Percentiles rank a stretch among this genome's conserved stretches.
These are phyloP conservation scores for Coccomyxa sp. DNA, from an alignment of 139 green algal genomes.

Conservation along the genomic window DNA sequence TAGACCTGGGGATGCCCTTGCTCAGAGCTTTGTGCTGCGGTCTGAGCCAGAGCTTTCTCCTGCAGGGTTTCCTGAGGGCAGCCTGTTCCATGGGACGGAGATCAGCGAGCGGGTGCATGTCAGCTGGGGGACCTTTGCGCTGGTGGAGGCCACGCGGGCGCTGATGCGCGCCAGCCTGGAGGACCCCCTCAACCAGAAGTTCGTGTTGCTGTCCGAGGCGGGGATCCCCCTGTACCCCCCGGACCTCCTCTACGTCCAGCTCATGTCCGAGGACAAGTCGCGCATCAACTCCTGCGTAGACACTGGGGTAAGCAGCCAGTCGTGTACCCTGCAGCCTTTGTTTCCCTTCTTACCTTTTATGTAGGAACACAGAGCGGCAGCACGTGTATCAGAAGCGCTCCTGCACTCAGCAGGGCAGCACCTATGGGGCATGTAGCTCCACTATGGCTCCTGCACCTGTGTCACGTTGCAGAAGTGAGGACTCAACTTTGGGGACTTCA, in stretches of 20 bases:
- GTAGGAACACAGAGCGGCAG: background rate
- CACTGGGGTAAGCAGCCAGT: background rate
- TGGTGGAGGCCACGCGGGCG: background rate
- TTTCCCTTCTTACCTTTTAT: background rate
- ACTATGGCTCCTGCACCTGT: too few species aligned
- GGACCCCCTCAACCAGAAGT: constrained; percentile 23
- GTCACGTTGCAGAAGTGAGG: too few species aligned
- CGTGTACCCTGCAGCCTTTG: background rate
- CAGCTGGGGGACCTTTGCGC: background rate
- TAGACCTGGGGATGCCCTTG: too few species aligned
- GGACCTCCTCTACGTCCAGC: constrained; percentile 5
- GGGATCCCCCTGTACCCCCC: constrained; percentile 32
- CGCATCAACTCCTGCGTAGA: constrained; percentile 33
- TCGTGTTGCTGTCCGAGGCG: constrained; percentile 34
- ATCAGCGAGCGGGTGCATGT: constrained; percentile 9
- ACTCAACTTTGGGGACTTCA: too few species aligned
- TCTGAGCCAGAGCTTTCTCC: too few species aligned
- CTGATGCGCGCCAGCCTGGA: constrained; percentile 13
- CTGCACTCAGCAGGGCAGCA: background rate
- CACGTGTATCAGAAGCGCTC: too few species aligned
- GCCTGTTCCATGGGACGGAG: constrained; percentile 23
- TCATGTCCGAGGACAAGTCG: constrained; percentile 14
- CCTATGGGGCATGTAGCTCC: too few species aligned
- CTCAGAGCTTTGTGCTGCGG: too few species aligned
- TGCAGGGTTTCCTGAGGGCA: constrained; percentile 17